Evolutionary conservation across 2,329 filamentous ascomycete genomes (phyloP).

Genomic region (Rutstroemia sp.): DNA sequence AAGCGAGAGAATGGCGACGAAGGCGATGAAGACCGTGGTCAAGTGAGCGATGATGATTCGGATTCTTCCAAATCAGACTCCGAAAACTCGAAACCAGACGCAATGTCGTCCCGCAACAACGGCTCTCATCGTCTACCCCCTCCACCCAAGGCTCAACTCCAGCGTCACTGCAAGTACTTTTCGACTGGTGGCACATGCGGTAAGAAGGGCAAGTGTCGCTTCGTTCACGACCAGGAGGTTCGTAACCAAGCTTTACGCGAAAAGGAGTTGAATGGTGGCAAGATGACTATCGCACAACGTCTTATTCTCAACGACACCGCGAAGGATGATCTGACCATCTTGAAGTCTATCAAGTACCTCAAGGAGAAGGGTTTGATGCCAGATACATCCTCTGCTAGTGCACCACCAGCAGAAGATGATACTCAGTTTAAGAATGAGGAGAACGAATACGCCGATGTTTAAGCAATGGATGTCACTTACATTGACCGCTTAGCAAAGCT

Average conservation of each 20-base stretch:
- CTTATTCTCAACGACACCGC: conserved; percentile 61
- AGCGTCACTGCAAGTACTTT: conserved; percentile 64
- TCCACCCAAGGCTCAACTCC: conserved; percentile 50
- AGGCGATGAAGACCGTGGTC: conserved; percentile 50
- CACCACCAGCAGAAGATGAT: conserved; percentile 19
- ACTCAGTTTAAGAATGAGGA: conserved; percentile 20
- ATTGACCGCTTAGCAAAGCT: not conserved
- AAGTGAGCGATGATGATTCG: conserved; percentile 26
- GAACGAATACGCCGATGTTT: conserved; percentile 22
- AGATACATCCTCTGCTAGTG: conserved; percentile 25
- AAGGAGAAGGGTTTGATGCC: conserved; percentile 38
- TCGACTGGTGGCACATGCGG: conserved; percentile 61
- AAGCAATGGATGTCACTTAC: not conserved
- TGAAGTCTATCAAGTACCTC: conserved; percentile 59
- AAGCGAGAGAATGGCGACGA: conserved; percentile 62
- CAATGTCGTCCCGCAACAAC: conserved; percentile 41
- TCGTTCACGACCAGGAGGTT: conserved; percentile 58
- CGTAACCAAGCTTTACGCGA: conserved; percentile 57
- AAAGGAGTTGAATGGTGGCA: conserved; percentile 56
- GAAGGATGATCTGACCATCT: conserved; percentile 58
- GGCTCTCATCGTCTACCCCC: conserved; percentile 31
- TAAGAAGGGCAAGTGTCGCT: conserved; percentile 70
- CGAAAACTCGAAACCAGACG: conserved; percentile 53
- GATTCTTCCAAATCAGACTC: conserved; percentile 37
- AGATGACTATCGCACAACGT: conserved; percentile 59